A percentile compares a stretch with the other conserved stretches of the same genome.
These are phyloP conservation scores for Fusarium sulawesiense DNA, from an alignment of 2,329 filamentous ascomycete species.

Conservation along the genomic window DNA sequence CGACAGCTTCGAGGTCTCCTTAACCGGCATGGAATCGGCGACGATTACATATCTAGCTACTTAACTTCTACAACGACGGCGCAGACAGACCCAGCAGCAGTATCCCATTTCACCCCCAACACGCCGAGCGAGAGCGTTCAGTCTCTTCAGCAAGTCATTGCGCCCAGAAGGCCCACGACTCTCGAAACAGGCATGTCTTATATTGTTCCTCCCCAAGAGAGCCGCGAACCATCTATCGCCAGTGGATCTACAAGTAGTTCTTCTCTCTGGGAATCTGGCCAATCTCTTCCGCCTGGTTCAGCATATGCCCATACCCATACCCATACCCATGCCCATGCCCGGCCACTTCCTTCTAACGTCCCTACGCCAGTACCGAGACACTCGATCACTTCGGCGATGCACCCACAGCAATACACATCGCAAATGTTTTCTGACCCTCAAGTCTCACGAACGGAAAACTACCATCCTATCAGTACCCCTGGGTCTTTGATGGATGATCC, in stretches of 20 bases:
- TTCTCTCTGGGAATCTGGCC: slow-evolving; percentile 50
- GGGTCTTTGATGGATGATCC: slow-evolving; percentile 43
- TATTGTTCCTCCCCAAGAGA: slow-evolving; percentile 48
- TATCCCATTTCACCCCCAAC: slow-evolving; percentile 35
- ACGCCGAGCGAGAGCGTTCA: slow-evolving; percentile 46
- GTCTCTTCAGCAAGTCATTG: slow-evolving; percentile 53
- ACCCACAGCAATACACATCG: slow-evolving; percentile 40
- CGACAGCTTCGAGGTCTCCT: slow-evolving; percentile 70
- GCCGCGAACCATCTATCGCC: slow-evolving; percentile 50
- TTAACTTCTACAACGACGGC: slow-evolving; percentile 45
- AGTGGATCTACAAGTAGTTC: slow-evolving; percentile 50
- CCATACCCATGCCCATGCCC: slow-evolving; percentile 11
- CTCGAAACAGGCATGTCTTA: slow-evolving; percentile 47
- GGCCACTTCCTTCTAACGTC: slow-evolving; percentile 43
- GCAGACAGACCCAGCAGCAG: slow-evolving; percentile 38
- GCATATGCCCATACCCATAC: slow-evolving; percentile 29
- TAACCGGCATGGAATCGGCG: slow-evolving; percentile 65
- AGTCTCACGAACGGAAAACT: slow-evolving; percentile 40
- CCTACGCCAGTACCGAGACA: slow-evolving; percentile 37
- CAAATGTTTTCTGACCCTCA: slow-evolving; percentile 37
- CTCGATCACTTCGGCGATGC: slow-evolving; percentile 40
- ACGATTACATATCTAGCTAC: slow-evolving; percentile 63
- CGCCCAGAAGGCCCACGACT: slow-evolving; percentile 50
- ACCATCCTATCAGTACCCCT: slow-evolving; percentile 33
- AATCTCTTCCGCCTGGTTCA: slow-evolving; percentile 40